phyloP scores from a whole-genome alignment of 805 yeast genomes.

The Alloascoidea hylecoeti region DNA sequence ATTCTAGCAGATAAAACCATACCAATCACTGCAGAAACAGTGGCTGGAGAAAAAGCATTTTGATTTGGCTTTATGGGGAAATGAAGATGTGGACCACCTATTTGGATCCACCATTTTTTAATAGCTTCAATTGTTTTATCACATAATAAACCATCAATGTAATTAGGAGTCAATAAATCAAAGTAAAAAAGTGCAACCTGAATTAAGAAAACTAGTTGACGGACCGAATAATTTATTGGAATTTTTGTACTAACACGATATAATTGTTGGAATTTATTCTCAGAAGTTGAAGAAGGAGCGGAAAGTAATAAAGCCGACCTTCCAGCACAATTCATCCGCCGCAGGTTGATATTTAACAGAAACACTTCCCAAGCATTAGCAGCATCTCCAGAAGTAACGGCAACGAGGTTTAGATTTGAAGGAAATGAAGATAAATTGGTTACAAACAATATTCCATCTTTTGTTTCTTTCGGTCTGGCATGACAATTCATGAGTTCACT shows the following conservation, averaged over 20 bases:
- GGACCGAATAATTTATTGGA: constrained; percentile 49
- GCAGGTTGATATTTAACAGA: constrained; percentile 61
- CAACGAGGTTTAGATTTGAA: constrained; percentile 55
- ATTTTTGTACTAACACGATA: constrained; percentile 38
- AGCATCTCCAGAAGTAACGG: constrained; percentile 47
- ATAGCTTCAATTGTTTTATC: constrained; percentile 63
- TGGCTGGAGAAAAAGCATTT: constrained; percentile 44
- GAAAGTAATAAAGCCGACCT: constrained; percentile 62
- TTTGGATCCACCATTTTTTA: constrained; percentile 65
- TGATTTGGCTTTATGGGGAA: constrained; percentile 24
- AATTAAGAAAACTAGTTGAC: constrained; percentile 57
- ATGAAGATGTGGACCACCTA: constrained; percentile 30
- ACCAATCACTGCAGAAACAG: constrained; percentile 73
- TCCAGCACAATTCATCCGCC: constrained; percentile 73
- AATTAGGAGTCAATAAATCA: constrained; percentile 49
- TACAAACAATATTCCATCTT: constrained; percentile 52
- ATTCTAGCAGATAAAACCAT: constrained; percentile 53
- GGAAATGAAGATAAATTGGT: constrained; percentile 77
- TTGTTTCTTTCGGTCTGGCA: constrained; percentile 53
- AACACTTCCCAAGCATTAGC: constrained; percentile 40
- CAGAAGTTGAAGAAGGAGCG: constrained; percentile 64
- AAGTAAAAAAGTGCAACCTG: constrained; percentile 74
- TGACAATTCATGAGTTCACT: constrained; percentile 52
- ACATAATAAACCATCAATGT: constrained; percentile 80
- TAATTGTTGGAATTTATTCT: constrained; percentile 67